Base-by-base conservation (phyloP, 2,329 filamentous ascomycete species). In the Aspergillus ustus region DNA sequence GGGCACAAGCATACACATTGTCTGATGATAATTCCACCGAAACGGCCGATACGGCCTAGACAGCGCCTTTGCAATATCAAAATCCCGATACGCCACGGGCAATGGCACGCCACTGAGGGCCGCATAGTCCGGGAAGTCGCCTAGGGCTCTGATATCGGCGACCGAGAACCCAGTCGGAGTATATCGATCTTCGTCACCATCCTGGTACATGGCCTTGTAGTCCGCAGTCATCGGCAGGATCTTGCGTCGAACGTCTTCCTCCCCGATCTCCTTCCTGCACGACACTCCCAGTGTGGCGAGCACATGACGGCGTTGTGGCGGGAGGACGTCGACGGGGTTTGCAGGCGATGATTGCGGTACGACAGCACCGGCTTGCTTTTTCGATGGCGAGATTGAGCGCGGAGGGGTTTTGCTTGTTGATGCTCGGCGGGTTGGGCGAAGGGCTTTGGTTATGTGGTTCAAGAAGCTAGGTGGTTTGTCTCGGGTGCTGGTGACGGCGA, bases 1-100 rank as follows among this genome's bases (percentile, higher is more conserved):
- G 19, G 20, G 8, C 17, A 4, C 9, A 37, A 55, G 82, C 89
- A 69, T 84, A 94, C 91, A 91, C 92, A 96, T 96, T 0, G 92
- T 96, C 72, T 96, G 92, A 72, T 95, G 91, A 72, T 96, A 96
- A 0, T 84, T 81, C 92, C 92, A 96, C 69, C 92, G 78, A 48
- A 96, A 90, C 0, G 92, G 92, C 45, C 92, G 83, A 72, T 93
- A 96, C 0, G 92, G 92, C 60, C 92, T 83, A 1, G 92, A 85
- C 9, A 83, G 69, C 0, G 92, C 91, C 64, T 82, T 90, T 15
- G 83, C 77, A 58, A 93, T 87, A 64, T 91, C 81, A 71, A 95
- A 95, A 4, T 85, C 80, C 1, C 73, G 69, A 59, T 90, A 88
- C 0, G 89, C 82, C 8, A 80, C 66, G 0, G 92, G 92, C 51